Evolutionary conservation across 2,329 filamentous ascomycete genomes (phyloP).

Genomic region (Sporothrix brasiliensis): DNA sequence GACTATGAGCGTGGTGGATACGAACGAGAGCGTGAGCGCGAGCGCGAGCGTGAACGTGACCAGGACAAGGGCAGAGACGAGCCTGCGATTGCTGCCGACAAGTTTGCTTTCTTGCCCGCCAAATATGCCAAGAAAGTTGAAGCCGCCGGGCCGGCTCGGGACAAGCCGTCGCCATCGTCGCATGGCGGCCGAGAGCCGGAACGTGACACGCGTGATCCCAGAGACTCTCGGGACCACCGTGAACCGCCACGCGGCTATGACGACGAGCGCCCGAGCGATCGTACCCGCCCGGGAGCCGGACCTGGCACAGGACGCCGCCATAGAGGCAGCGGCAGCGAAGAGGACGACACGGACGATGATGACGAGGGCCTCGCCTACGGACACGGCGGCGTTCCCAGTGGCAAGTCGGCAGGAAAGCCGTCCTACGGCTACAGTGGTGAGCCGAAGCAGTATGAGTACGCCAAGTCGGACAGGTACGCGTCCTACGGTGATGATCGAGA

Average conservation of each 20-base stretch:
- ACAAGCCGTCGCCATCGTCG: slow-evolving; percentile 31
- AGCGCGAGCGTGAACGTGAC: slow-evolving; percentile 36
- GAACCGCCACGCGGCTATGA: slow-evolving; percentile 36
- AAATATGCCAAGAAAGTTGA: slow-evolving; percentile 49
- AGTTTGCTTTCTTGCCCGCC: slow-evolving; percentile 51
- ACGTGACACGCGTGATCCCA: slow-evolving; percentile 31
- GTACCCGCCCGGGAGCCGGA: neutral
- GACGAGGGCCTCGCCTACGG: slow-evolving; percentile 55
- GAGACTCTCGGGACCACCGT: neutral
- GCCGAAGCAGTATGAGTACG: slow-evolving; percentile 47
- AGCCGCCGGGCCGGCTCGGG: slow-evolving; percentile 6
- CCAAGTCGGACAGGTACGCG: slow-evolving; percentile 42
- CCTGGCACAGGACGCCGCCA: neutral
- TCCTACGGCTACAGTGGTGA: slow-evolving; percentile 40
- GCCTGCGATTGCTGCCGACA: slow-evolving; percentile 43
- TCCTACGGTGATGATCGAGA: slow-evolving; percentile 41
- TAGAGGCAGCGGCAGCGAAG: slow-evolving; percentile 32
- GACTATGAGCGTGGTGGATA: neutral
- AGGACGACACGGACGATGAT: slow-evolving; percentile 33
- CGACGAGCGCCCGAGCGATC: slow-evolving; percentile 18
- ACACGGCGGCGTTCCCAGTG: slow-evolving; percentile 35
- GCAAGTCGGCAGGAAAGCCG: slow-evolving; percentile 26
- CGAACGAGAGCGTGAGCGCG: neutral
- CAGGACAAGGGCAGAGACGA: slow-evolving; percentile 41
- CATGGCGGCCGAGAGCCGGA: slow-evolving; percentile 39